Conservation (phyloP, 2,329 filamentous ascomycete species). For the Penicillium sp. region DNA sequence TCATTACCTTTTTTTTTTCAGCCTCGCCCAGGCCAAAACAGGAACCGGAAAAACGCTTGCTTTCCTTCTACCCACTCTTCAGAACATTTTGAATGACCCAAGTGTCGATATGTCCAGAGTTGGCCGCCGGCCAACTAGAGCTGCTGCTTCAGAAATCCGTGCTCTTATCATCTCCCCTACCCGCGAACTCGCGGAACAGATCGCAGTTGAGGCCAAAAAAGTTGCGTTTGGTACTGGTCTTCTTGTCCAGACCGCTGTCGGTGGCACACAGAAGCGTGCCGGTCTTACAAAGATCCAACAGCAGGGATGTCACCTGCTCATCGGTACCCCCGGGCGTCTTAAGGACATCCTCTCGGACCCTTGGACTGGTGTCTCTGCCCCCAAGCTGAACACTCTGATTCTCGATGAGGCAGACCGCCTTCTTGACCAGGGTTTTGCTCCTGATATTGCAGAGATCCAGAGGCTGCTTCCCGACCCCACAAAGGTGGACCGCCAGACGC, state of each 20-base stretch:
- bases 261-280: slow-evolving; percentile 73
- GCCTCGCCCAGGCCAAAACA: slow-evolving; percentile 90
- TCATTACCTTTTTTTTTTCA: slow-evolving; percentile 32
- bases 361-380: slow-evolving; percentile 60
- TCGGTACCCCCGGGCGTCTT: slow-evolving; percentile 86
- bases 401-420: slow-evolving; percentile 67
- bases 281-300: slow-evolving; percentile 67
- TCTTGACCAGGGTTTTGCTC: slow-evolving; percentile 65
- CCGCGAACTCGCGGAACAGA: slow-evolving; percentile 63
- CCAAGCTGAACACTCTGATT: slow-evolving; percentile 58
- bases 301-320: slow-evolving; percentile 81
- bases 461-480: slow-evolving; percentile 59
- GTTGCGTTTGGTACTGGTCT: slow-evolving; percentile 65
- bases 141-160: slow-evolving; percentile 49
- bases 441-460: slow-evolving; percentile 62
- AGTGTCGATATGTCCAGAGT: slow-evolving; percentile 45
- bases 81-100: slow-evolving; percentile 70
- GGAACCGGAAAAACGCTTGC: slow-evolving; percentile 96
- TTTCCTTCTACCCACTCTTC: slow-evolving; percentile 82
- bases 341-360: slow-evolving; percentile 74
- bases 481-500: slow-evolving; percentile 73
- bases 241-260: slow-evolving; percentile 75
- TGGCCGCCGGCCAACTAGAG: slow-evolving; percentile 4
- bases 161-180: slow-evolving; percentile 62
- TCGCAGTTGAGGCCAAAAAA: slow-evolving; percentile 68